Percentiles rank a stretch among this genome's conserved stretches.
phyloP scores from a whole-genome alignment of 768 basidiomycete genomes.

The Cystofilobasidium ferigula region DNA sequence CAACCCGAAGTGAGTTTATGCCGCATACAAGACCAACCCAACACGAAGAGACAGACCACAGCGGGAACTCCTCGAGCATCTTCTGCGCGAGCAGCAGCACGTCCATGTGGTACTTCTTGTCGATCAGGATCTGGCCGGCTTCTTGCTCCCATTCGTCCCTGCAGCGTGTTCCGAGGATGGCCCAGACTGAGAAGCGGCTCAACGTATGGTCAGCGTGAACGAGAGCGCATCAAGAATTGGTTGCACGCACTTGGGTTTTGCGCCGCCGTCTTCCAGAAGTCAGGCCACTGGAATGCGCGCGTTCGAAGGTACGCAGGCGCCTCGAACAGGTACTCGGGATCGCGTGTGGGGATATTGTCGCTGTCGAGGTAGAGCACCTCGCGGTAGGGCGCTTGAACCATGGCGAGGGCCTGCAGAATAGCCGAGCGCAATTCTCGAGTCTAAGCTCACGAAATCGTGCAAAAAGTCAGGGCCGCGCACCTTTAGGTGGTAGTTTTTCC shows the following conservation, averaged over 20 bases:
- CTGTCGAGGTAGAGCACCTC: conserved; percentile 41
- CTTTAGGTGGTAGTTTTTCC: conserved; percentile 38
- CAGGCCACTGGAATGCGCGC: conserved; percentile 37
- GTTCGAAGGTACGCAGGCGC: conserved; percentile 38
- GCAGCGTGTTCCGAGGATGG: conserved; percentile 31
- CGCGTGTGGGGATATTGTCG: conserved; percentile 31
- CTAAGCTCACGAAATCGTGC: too few relatives aligned
- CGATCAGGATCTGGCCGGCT: conserved; percentile 43
- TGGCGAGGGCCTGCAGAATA: conserved; percentile 30
- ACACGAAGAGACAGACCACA: too few relatives aligned
- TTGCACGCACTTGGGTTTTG: conserved; percentile 3
- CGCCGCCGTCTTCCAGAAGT: conserved; percentile 36
- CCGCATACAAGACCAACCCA: too few relatives aligned
- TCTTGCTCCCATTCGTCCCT: conserved; percentile 36
- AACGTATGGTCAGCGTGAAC: background rate
- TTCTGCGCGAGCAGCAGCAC: conserved; percentile 31
- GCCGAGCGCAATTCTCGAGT: background rate
- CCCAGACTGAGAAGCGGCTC: conserved; percentile 37
- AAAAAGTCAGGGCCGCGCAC: background rate
- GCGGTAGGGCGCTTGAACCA: conserved; percentile 35
- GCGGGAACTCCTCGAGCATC: conserved; percentile 34
- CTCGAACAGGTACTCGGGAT: conserved; percentile 40
- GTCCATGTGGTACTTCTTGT: conserved; percentile 42
- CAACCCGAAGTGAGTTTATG: too few relatives aligned
- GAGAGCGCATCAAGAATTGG: too few relatives aligned